phyloP scores from a whole-genome alignment of 169 alveolate species.

The Cryptosporidium ubiquitum region DNA sequence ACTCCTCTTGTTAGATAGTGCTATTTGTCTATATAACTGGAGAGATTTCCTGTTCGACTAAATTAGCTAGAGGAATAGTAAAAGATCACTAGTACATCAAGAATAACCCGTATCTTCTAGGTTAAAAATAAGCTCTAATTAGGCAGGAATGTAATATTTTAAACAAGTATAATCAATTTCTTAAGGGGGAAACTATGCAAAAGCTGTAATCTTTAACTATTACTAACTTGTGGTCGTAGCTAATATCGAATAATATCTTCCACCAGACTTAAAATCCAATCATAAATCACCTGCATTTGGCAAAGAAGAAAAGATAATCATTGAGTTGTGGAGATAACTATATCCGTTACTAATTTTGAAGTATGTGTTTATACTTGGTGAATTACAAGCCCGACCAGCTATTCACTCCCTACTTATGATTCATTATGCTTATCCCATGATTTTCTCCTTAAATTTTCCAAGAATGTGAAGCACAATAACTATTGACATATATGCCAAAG shows the following conservation, averaged over 20 bases:
- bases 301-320: not conserved
- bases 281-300: not conserved
- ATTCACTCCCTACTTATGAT: not conserved
- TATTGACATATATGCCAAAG: slow-evolving; percentile 75
- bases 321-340: not conserved
- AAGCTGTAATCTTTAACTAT: not conserved
- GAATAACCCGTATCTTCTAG: not conserved
- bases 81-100: too few relatives aligned
- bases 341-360: not conserved
- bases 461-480: slow-evolving; percentile 73
- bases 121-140: not conserved
- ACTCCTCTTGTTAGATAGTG: not conserved
- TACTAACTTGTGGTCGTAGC: not conserved
- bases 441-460: slow-evolving; percentile 70
- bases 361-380: not conserved
- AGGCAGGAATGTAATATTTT: not conserved
- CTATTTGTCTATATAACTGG: too few relatives aligned
- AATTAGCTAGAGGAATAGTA: too few relatives aligned
- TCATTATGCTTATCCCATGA: slow-evolving; percentile 17
- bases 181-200: not conserved
- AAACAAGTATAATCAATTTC: slow-evolving; percentile 2
- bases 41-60: too few relatives aligned
- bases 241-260: not conserved
- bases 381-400: not conserved
- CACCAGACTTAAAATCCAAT: not conserved